Conservation (phyloP, 2,329 filamentous ascomycete species). For the Talaromyces islandicus region DNA sequence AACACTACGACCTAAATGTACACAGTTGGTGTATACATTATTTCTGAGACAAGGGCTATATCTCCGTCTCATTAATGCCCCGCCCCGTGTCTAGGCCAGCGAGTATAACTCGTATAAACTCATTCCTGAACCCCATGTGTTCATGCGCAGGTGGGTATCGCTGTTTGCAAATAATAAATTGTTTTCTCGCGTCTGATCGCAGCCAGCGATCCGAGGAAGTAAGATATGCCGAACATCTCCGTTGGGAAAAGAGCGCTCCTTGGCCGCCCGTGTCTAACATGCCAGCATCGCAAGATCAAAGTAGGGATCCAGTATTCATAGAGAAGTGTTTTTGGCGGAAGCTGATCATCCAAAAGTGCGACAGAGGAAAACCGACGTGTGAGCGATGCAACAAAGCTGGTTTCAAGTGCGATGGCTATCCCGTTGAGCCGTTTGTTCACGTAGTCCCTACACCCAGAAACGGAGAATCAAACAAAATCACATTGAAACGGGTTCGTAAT, state of each 20-base stretch:
- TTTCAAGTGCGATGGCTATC: slow-evolving; percentile 7
- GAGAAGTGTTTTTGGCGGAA: not conserved
- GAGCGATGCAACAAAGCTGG: slow-evolving; percentile 9
- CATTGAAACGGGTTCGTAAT: slow-evolving; percentile 3
- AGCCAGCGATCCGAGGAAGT: not conserved
- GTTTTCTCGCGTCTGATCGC: not conserved
- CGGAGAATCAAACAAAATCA: slow-evolving; percentile 2
- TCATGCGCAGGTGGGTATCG: not conserved
- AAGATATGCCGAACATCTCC: slow-evolving; percentile 9
- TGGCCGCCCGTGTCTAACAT: slow-evolving; percentile 10
- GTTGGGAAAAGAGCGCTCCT: slow-evolving; percentile 6
- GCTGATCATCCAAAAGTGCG: slow-evolving; percentile 3
- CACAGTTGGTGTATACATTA: not conserved
- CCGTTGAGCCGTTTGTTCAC: slow-evolving; percentile 7
- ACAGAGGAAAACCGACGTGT: slow-evolving; percentile 9
- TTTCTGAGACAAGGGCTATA: not conserved
- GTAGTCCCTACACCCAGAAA: slow-evolving; percentile 4
- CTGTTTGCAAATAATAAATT: too few species aligned
- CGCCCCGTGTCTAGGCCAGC: not conserved
- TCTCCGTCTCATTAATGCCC: not conserved
- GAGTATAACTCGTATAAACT: not conserved
- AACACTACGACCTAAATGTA: not conserved
- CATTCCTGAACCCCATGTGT: not conserved
- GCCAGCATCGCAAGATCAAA: slow-evolving; percentile 11
- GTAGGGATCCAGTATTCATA: not conserved